Base-by-base conservation (phyloP, 495 filamentous ascomycete genomes). In the Friedmanniomyces endolithicus region DNA sequence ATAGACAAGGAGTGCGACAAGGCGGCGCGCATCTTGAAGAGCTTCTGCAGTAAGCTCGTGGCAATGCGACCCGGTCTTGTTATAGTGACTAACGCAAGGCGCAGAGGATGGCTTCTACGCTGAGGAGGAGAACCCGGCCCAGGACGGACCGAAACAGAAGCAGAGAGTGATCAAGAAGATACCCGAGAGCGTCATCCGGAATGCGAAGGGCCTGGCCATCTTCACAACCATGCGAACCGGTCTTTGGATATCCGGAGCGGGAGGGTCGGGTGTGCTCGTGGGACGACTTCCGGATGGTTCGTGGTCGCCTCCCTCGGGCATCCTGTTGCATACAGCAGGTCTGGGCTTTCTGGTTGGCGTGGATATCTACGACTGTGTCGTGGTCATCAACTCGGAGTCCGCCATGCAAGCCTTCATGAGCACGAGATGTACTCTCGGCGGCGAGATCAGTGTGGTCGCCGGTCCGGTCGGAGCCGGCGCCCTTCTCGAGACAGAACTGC, bases 221-320 rank as follows among this genome's bases (percentile, higher is more conserved):
- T 95, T 95, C 72, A 94, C 89, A 0, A 90, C 86, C 20, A 90
- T 95, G 86, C 83, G 89, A 48, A 88, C 88, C 17, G 89, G 89
- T 33, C 75, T 95, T 17, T 95, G 88, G 88, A 73, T 90, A 35
- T 88, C 87, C 51, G 89, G 89, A 29, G 88, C 88, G 7, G 88
- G 88, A 27, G 85, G 85, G 11, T 88, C 86, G 60, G 89, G 89
- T 44, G 75, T 95, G 22, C 74, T 95, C 45, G 74, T 94, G 48
- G 89, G 78, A 19, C 78, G 88, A 29, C 83, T 83, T 62, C 81
- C 83, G 31, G 86, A 89, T 53, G 88, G 89, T 2, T 81, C 81
- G 62, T 95, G 89, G 89, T 89, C 85, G 48, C 85, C 87, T 2
- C 89, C 89, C 2, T 89, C 86, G 14, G 88, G 85, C 33, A 87